These are phyloP conservation scores for Saitoella complicata DNA, from an alignment of 805 yeast species.

Conservation along the genomic window DNA sequence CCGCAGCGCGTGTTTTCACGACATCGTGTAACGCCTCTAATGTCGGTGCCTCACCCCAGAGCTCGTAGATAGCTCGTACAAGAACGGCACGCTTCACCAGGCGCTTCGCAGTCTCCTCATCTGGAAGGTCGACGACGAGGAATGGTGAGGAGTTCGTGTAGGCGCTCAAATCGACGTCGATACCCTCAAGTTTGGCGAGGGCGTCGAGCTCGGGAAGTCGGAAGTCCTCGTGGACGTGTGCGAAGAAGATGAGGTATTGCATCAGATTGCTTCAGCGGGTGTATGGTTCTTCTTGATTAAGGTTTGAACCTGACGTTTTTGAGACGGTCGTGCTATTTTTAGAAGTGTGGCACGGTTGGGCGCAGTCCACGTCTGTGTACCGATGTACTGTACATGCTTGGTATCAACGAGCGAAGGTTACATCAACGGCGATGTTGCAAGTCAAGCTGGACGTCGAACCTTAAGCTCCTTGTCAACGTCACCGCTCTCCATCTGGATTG, in stretches of 20 bases:
- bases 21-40: conserved; percentile 42
- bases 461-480: too few relatives aligned
- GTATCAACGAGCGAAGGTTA: too few relatives aligned
- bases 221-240: conserved; percentile 68
- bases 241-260: conserved; percentile 62
- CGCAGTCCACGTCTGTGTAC: too few relatives aligned
- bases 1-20: conserved; percentile 24
- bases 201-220: conserved; percentile 73
- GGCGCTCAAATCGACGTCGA: conserved; percentile 40
- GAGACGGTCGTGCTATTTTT: too few relatives aligned
- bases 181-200: conserved; percentile 46
- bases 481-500: too few relatives aligned
- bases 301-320: too few relatives aligned
- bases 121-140: conserved; percentile 44
- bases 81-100: conserved; percentile 55
- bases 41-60: conserved; percentile 58
- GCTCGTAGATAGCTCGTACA: conserved; percentile 60
- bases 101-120: conserved; percentile 49
- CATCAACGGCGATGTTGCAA: too few relatives aligned
- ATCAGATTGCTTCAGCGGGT: conserved; percentile 22
- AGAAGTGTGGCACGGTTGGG: too few relatives aligned
- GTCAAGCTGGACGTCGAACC: too few relatives aligned
- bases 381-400: too few relatives aligned
- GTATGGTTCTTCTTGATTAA: too few relatives aligned
- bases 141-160: conserved; percentile 31